Percentiles rank a stretch among this genome's conserved stretches.
Evolutionary conservation across 2,329 filamentous ascomycete species (phyloP).

Genomic region (Domatiomyces catenatus): DNA sequence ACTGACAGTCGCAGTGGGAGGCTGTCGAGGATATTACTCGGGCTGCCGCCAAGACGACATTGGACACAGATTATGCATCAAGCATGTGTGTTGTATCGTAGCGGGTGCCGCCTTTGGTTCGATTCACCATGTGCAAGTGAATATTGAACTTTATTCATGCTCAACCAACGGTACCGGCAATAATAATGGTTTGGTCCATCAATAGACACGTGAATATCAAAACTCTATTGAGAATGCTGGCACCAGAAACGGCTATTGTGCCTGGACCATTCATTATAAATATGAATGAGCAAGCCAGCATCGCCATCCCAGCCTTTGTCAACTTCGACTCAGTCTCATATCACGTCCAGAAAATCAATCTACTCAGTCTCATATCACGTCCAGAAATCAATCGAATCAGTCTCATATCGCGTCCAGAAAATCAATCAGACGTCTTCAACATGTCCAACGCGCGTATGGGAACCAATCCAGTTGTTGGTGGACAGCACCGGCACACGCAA

Average conservation of each 20-base stretch:
- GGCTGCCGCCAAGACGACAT: constrained; percentile 42
- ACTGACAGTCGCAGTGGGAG: constrained; percentile 23
- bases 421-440: neutral
- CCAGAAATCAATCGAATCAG: too few relatives aligned
- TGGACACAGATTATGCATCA: neutral
- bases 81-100: neutral
- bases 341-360: neutral
- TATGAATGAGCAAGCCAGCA: too few relatives aligned
- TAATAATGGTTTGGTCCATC: too few relatives aligned
- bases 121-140: neutral
- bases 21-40: constrained; percentile 46
- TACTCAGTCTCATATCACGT: neutral
- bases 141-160: neutral
- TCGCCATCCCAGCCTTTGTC: neutral
- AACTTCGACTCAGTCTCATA: neutral
- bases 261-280: too few relatives aligned
- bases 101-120: neutral
- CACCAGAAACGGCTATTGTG: neutral
- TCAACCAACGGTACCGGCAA: too few relatives aligned
- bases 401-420: neutral
- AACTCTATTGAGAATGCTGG: neutral
- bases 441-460: neutral
- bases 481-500: neutral
- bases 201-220: neutral
- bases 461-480: neutral